Percentiles rank a stretch among this genome's conserved stretches.
phyloP scores from a whole-genome alignment of 2,329 filamentous ascomycete genomes.

The Sporothrix brunneoviolacea region DNA sequence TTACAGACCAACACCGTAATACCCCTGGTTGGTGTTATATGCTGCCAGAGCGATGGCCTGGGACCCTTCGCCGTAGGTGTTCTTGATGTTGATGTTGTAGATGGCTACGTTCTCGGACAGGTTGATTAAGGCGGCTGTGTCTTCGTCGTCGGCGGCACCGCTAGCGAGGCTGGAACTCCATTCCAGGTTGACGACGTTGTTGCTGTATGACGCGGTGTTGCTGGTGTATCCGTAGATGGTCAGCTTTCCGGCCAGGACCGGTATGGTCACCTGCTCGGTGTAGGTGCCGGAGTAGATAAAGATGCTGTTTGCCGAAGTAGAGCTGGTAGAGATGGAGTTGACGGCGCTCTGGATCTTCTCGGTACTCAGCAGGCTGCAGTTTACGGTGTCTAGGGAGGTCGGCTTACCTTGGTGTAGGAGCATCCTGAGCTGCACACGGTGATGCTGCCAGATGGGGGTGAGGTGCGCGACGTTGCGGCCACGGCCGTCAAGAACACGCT shows the following conservation, averaged over 20 bases:
- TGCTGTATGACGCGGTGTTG: conserved; percentile 43
- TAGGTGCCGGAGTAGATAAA: conserved; percentile 58
- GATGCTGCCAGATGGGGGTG: conserved; percentile 12
- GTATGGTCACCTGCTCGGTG: conserved; percentile 52
- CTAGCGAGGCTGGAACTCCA: conserved; percentile 39
- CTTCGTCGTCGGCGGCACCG: conserved; percentile 42
- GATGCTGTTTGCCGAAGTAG: conserved; percentile 47
- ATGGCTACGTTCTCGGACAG: conserved; percentile 46
- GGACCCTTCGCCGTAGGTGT: conserved; percentile 39
- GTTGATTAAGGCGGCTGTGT: conserved; percentile 39
- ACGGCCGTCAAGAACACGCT: too few species aligned
- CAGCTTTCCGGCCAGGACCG: conserved; percentile 39
- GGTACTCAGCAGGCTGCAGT: too few species aligned
- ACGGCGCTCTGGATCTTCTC: conserved; percentile 52
- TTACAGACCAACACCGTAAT: conserved; percentile 41
- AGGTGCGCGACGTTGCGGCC: too few species aligned
- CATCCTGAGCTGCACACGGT: conserved; percentile 14
- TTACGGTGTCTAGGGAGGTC: too few species aligned
- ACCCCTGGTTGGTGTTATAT: conserved; percentile 37
- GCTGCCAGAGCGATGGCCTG: conserved; percentile 43
- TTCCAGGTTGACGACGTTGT: conserved; percentile 51
- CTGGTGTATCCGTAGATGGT: conserved; percentile 49
- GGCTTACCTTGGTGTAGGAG: conserved; percentile 1
- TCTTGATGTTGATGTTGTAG: conserved; percentile 54
- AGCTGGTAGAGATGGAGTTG: conserved; percentile 47